Conservation (phyloP, 2,329 filamentous ascomycete genomes). For the Fusarium proliferatum region DNA sequence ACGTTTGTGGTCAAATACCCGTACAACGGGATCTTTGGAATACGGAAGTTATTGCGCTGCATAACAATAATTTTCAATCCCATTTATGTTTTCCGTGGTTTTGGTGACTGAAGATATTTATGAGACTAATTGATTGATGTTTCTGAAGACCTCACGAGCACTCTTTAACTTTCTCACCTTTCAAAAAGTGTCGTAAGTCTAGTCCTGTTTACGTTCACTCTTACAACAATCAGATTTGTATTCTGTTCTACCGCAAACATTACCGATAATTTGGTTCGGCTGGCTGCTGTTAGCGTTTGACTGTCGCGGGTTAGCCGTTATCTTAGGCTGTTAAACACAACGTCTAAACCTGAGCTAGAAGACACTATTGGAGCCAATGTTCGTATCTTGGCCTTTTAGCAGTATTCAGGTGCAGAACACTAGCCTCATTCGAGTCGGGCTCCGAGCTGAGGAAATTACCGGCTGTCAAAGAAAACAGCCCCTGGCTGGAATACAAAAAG, state of each 20-base stretch:
- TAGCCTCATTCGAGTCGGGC: not conserved
- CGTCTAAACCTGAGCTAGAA: not conserved
- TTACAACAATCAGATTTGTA: not conserved
- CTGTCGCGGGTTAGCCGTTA: not conserved
- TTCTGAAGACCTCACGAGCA: not conserved
- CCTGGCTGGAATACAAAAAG: not conserved
- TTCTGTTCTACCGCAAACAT: not conserved
- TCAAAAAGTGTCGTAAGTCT: rapidly evolving
- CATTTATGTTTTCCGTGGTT: rapidly evolving
- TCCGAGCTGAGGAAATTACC: not conserved
- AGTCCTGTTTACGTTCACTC: not conserved
- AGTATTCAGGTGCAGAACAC: not conserved
- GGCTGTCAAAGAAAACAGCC: not conserved
- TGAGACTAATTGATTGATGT: not conserved
- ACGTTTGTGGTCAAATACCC: not conserved
- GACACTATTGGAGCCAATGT: not conserved
- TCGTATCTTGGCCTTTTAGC: not conserved
- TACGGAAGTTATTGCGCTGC: rapidly evolving
- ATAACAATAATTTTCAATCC: not conserved
- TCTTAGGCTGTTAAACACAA: not conserved
- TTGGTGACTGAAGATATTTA: not conserved
- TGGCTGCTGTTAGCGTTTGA: not conserved
- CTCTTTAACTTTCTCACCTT: not conserved
- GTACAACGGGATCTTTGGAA: too few species aligned
- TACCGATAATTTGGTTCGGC: not conserved